phyloP scores from a whole-genome alignment of 2,329 filamentous ascomycete genomes.

The Aspergillus awamori region DNA sequence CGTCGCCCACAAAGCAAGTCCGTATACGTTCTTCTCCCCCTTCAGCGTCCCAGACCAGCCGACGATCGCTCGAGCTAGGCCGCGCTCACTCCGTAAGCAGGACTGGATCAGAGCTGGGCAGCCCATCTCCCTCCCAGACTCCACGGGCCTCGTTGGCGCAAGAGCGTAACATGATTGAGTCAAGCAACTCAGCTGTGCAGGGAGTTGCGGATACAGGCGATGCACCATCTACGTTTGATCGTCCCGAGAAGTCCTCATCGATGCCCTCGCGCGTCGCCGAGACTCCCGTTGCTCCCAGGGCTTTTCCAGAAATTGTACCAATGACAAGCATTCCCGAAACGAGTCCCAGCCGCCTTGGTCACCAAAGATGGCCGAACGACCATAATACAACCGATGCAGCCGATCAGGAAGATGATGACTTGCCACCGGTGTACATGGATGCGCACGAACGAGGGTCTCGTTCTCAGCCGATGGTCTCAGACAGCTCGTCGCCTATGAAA shows the following conservation, averaged over 20 bases:
- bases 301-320: constrained; percentile 30
- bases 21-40: constrained; percentile 30
- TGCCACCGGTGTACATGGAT: constrained; percentile 36
- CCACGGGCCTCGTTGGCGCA: constrained; percentile 12
- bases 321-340: constrained; percentile 45
- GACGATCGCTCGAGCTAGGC: constrained; percentile 10
- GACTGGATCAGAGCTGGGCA: constrained; percentile 13
- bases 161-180: constrained; percentile 16
- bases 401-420: constrained; percentile 42
- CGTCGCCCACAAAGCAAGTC: constrained; percentile 22
- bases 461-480: constrained; percentile 23
- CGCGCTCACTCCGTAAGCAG: constrained; percentile 8
- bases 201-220: constrained; percentile 10
- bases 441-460: constrained; percentile 24
- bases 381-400: constrained; percentile 28
- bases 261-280: constrained; percentile 45
- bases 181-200: constrained; percentile 20
- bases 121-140: constrained; percentile 13
- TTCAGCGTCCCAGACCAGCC: constrained; percentile 21
- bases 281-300: constrained; percentile 38
- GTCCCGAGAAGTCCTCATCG: constrained; percentile 37
- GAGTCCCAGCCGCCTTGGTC: constrained; percentile 34
- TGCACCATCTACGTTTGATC: constrained; percentile 15
- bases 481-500: constrained; percentile 32
- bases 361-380: constrained; percentile 27